Evolutionary conservation across 768 basidiomycete genomes (phyloP), one percentile per base, ranked within the genome.

Genomic region (Panus rudis): DNA sequence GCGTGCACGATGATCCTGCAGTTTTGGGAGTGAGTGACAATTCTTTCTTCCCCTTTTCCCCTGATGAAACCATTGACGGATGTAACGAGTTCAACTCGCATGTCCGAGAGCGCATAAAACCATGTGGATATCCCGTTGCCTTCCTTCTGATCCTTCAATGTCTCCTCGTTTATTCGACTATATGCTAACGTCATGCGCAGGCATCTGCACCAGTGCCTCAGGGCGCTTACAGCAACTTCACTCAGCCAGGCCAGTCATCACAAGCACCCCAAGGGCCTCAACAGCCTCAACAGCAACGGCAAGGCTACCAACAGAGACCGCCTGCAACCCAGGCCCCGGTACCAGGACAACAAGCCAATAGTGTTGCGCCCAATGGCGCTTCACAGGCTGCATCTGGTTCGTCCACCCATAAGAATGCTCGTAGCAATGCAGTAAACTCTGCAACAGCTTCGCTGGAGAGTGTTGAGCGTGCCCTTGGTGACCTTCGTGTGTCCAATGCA

Each of bases 1-100:
- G 75, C 53, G 79, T 89, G 13, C 83, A 84, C 46, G 84, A 88
- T 56, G 88, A 91, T 61, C 89, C 88, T 5, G 88, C 88, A 6
- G 84, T 91, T 13, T 69, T 91, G 37, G 85, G 83, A 52, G 86
- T 84, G 58, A 65, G 80, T 72, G 25, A 13, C 41, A 23, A 21
- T 40, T 30, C 25, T 19, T 37, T 37, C 33, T 45, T 40, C 42
- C 26, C 23, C 32, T 39, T 41, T 27, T n/a, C n/a, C 35, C 47
- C 40, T 55, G 65, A 71, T 69, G 71, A 71, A 63, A 48, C 43
- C 49, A 64, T 69, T 63, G 53, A 62, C 67, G 71, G 67, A 70
- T 70, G 68, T 71, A 65, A 62, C 52, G 63, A 64, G 61, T 62
- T 45, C 10, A 61, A 8, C 61, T 63, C 58, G 46, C 25, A 35